Evolutionary conservation across 73 alveolate genomes (phyloP).

Genomic region (Symbiodinium natans): DNA sequence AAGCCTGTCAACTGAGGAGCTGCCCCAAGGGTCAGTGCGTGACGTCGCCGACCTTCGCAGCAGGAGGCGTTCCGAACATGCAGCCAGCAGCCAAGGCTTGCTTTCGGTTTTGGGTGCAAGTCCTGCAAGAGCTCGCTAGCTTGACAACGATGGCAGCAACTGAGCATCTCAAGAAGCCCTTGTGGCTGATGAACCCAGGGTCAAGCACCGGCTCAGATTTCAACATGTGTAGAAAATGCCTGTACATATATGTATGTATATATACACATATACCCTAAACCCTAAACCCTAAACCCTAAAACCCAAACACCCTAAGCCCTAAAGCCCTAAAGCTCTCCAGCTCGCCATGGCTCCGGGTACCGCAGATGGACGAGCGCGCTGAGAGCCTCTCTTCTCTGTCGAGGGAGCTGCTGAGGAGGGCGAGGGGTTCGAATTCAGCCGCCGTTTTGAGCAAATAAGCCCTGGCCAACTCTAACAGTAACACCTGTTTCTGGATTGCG

Average conservation of each 20-base stretch:
- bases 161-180: neutral
- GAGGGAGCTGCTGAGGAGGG: constrained; percentile 2
- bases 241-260: too few species aligned
- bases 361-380: neutral
- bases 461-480: neutral
- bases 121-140: too few species aligned
- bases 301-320: neutral
- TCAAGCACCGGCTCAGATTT: neutral
- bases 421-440: neutral
- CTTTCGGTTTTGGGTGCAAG: too few species aligned
- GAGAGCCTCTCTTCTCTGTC: constrained; percentile 2
- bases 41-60: constrained; percentile 42
- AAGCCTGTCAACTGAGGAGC: constrained; percentile 34
- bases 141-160: neutral
- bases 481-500: neutral
- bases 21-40: constrained; percentile 90
- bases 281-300: too few species aligned
- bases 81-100: constrained; percentile 22
- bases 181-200: neutral
- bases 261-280: too few species aligned
- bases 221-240: neutral
- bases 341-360: neutral
- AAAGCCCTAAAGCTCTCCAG: neutral
- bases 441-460: neutral
- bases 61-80: constrained; percentile 80